phyloP scores from a whole-genome alignment of 2,329 filamentous ascomycete genomes.

The Epichloe elymi region DNA sequence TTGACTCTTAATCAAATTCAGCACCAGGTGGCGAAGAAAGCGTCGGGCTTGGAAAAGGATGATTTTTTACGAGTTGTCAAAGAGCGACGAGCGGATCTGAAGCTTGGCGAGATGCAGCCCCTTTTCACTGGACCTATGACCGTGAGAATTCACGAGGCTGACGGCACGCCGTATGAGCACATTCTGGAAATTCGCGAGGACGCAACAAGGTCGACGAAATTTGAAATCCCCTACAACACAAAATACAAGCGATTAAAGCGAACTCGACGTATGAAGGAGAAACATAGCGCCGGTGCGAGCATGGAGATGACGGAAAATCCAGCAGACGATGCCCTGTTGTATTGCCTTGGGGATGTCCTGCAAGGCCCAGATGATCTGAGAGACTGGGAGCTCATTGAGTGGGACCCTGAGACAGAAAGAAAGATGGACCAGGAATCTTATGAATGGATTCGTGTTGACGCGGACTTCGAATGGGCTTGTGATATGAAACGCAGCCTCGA shows the following conservation, averaged over 20 bases:
- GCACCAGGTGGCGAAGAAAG: constrained; percentile 28
- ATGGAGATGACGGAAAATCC: constrained; percentile 49
- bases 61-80: constrained; percentile 85
- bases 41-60: constrained; percentile 44
- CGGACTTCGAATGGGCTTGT: constrained; percentile 96
- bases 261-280: constrained; percentile 70
- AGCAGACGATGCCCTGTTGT: constrained; percentile 73
- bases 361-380: constrained; percentile 68
- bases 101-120: constrained; percentile 56
- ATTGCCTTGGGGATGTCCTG: constrained; percentile 84
- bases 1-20: constrained; percentile 75
- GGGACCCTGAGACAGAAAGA: constrained; percentile 76
- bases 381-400: constrained; percentile 78
- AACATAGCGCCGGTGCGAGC: constrained; percentile 41
- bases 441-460: constrained; percentile 96
- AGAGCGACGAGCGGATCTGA: constrained; percentile 59
- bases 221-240: constrained; percentile 96
- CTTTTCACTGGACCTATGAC: constrained; percentile 95
- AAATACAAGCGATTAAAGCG: constrained; percentile 97
- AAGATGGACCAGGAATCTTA: constrained; percentile 94
- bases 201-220: constrained; percentile 57
- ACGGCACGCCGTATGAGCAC: constrained; percentile 95
- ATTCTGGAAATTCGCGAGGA: constrained; percentile 91
- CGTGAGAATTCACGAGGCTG: constrained; percentile 92
- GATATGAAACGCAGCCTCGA: constrained; percentile 71